Percentiles rank a stretch among this genome's conserved stretches.
These are phyloP conservation scores for Pichia scutulata DNA, from an alignment of 805 yeast species.

Conservation along the genomic window DNA sequence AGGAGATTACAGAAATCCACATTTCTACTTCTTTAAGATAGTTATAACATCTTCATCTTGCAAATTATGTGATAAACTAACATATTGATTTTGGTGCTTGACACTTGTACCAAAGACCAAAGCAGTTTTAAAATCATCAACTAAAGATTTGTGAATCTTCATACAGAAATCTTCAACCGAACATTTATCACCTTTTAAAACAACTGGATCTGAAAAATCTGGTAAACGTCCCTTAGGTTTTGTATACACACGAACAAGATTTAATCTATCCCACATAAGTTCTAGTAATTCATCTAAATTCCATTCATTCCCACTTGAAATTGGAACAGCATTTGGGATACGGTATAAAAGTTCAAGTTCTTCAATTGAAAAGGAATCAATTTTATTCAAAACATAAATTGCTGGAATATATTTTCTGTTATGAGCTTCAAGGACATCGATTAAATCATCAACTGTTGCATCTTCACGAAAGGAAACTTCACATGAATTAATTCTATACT, in stretches of 20 bases:
- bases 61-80: constrained; percentile 75
- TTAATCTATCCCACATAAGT: constrained; percentile 89
- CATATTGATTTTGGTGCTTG: constrained; percentile 96
- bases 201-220: constrained; percentile 93
- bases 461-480: constrained; percentile 96
- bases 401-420: constrained; percentile 94
- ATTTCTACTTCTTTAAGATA: constrained; percentile 59
- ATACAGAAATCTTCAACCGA: constrained; percentile 95
- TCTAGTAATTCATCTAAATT: constrained; percentile 91
- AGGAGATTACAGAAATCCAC: constrained; percentile 14
- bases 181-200: constrained; percentile 71
- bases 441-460: constrained; percentile 94
- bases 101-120: constrained; percentile 90
- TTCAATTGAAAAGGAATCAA: constrained; percentile 89
- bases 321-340: constrained; percentile 96
- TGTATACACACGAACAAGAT: constrained; percentile 91
- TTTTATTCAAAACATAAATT: constrained; percentile 87
- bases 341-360: constrained; percentile 85
- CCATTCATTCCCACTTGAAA: constrained; percentile 95
- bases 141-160: constrained; percentile 88
- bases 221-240: constrained; percentile 94
- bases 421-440: constrained; percentile 86
- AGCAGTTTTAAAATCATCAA: constrained; percentile 89
- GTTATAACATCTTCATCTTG: constrained; percentile 98
- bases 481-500: constrained; percentile 91